phyloP scores from a whole-genome alignment of 345 rosid genomes.

The Stellera chamaejasme region DNA sequence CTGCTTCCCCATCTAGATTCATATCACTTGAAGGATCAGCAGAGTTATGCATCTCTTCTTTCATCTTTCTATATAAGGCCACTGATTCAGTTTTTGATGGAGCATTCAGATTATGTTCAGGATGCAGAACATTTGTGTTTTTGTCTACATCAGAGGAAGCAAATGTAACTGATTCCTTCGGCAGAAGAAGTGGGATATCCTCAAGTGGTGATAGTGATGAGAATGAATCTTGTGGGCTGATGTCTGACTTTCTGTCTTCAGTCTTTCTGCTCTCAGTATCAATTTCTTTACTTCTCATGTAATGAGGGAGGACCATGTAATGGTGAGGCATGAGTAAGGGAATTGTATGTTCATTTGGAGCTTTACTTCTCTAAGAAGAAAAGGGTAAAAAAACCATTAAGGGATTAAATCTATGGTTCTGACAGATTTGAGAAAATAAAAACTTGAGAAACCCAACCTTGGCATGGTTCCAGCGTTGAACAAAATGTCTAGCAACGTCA shows the following conservation, averaged over 20 bases:
- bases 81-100: conserved; percentile 16
- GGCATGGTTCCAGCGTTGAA: conserved; percentile 97
- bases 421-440: background rate
- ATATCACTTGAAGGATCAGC: conserved; percentile 20
- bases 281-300: conserved; percentile 67
- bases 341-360: conserved; percentile 70
- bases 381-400: conserved; percentile 5
- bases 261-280: conserved; percentile 32
- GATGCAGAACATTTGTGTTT: conserved; percentile 10
- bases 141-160: conserved; percentile 14
- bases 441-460: conserved; percentile 40
- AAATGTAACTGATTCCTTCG: conserved; percentile 52
- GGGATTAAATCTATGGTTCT: background rate
- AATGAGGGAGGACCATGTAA: conserved; percentile 96
- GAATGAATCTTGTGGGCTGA: conserved; percentile 33
- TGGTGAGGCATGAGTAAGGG: conserved; percentile 92
- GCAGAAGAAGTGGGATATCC: conserved; percentile 82
- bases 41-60: conserved; percentile 16
- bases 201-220: conserved; percentile 49
- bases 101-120: conserved; percentile 5
- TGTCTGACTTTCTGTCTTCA: conserved; percentile 26
- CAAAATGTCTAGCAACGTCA: conserved; percentile 84
- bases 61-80: conserved; percentile 19
- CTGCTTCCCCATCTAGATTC: conserved; percentile 9
- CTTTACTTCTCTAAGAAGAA: conserved; percentile 67